Base-by-base conservation (phyloP, 352 stramenopile genomes). In the Globisporangium middletonii region DNA sequence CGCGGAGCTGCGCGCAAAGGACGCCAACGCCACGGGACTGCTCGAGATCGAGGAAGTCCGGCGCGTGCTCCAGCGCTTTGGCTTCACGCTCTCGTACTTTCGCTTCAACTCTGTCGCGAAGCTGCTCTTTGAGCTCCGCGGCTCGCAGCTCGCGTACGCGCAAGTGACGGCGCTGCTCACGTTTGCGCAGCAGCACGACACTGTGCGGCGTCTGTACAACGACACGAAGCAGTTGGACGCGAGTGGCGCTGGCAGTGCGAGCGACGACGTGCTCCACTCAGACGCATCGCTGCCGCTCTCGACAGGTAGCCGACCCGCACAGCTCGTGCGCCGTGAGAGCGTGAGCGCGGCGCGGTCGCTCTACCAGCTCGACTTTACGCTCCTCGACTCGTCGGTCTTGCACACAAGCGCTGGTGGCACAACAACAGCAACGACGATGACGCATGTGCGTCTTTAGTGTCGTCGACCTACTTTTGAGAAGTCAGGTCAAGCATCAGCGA, bases 51-150 rank as follows among this genome's bases (percentile, higher is more conserved):
- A 83, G 23, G 63, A 71, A 23, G 58, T 87, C 11, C 76, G 76
- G 0, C 19, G 50, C 3, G 66, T 83, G 23, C 50, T 88, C 12
- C 50, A 50, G 6, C 50, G 41, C 3, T 73, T 86, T 50, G 76
- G 76, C 37, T 84, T 83, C 43, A 58, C 57, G 11, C 55, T 86
- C 27, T 83, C 78, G 11, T 60, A 72, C 35, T 85, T 83, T 28
- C 73, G 74, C 28, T 88, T 88, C 46, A 85, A 88, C 59, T 80
- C 62, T 43, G 74, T 88, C 30, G 72, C 70, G 0, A 72, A 70
- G 68, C 50, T 88, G 50, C 56, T 88, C 1, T 86, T 88, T 33
- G 43, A 67, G 11, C 43, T 85, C 2, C 63, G 68, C 9, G 73
- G 65, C 2, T 74, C 65, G 1, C 69, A 55, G 27, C 60, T 86